Evolutionary conservation across 192 early-diverging fungal genomes (phyloP), one percentile per base, ranked within the genome.

Genomic region (Coemansia asiatica): DNA sequence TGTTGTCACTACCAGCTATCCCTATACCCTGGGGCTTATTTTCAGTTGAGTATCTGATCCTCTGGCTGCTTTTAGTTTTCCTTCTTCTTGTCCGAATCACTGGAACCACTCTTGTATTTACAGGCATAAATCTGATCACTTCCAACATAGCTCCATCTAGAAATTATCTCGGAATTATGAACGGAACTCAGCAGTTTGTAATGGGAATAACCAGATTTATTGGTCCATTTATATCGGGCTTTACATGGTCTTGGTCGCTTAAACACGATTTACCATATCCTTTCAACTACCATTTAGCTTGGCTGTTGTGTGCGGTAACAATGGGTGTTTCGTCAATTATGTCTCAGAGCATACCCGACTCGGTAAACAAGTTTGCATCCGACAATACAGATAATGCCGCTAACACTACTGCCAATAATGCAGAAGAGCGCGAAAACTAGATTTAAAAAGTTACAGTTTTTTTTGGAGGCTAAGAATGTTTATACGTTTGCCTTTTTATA

Each of bases 31-130:
- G 23, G 13, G 56, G 56, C 31, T 27, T n/a, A 36, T 19, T n/a
- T 16, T 57, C 56, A 1, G 10, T 50, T 0, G 54, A 44, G 4
- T 53, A 64, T 16, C 3, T 23, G 12, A 9, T 51, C 2, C 36
- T 78, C 21, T 78, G 75, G 75, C 31, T 50, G 16, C 29, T 69
- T 15, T 49, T 78, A 6, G 40, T 66, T n/a, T 4, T 54, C 1
- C 35, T 64, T 33, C 27, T 67, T 15, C 13, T 60, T n/a, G 46
- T 46, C 10, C 47, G 47, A 25, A 40, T 46, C 6, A 23, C 63
- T n/a, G 51, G 31, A 16, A 36, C 26, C 13, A 21, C 54, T 0
- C 19, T 67, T 8, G 38, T 51, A 0, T 61, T 38, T 15, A 60
- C 58, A n/a, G 55, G 66, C 25, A 67, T 60, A 10, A 54, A 61